Percentiles rank a stretch among this genome's conserved stretches.
Conservation (phyloP, 306 rosid species). For the Cucumis hystrix region DNA sequence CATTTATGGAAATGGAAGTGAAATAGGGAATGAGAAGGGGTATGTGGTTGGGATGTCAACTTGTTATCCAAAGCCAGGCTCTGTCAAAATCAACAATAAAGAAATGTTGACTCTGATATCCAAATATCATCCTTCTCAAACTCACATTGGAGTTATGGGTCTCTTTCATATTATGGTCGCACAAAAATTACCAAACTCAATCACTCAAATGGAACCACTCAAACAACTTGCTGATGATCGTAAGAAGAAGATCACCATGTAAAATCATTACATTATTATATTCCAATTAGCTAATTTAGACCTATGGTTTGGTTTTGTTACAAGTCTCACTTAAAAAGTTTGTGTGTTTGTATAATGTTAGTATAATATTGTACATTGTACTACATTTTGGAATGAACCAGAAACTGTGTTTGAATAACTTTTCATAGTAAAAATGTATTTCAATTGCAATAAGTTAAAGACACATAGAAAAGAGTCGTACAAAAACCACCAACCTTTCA, state of each 20-base stretch:
- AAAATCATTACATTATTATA: not conserved
- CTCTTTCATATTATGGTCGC: constrained; percentile 60
- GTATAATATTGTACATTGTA: no score
- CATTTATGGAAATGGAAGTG: constrained; percentile 40
- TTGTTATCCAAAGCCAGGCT: constrained; percentile 63
- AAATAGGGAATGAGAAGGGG: constrained; percentile 33
- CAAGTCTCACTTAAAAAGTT: no score
- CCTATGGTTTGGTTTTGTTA: no score
- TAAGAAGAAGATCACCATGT: not conserved
- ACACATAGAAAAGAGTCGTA: no score
- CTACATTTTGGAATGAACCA: no score
- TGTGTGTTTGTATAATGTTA: no score
- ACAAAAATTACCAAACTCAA: constrained; percentile 32
- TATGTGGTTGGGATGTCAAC: constrained; percentile 72
- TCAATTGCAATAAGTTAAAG: no score
- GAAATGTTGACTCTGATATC: constrained; percentile 37
- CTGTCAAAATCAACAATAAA: constrained; percentile 33
- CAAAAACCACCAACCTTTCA: no score
- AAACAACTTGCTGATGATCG: not conserved
- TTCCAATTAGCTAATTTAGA: not conserved
- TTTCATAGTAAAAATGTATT: no score
- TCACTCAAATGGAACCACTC: constrained; percentile 2
- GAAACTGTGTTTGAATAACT: no score
- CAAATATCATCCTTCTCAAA: constrained; percentile 21
- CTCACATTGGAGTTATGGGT: constrained; percentile 67